These are phyloP conservation scores for Sisymbrium irio DNA, from an alignment of 345 rosid species.

Conservation along the genomic window DNA sequence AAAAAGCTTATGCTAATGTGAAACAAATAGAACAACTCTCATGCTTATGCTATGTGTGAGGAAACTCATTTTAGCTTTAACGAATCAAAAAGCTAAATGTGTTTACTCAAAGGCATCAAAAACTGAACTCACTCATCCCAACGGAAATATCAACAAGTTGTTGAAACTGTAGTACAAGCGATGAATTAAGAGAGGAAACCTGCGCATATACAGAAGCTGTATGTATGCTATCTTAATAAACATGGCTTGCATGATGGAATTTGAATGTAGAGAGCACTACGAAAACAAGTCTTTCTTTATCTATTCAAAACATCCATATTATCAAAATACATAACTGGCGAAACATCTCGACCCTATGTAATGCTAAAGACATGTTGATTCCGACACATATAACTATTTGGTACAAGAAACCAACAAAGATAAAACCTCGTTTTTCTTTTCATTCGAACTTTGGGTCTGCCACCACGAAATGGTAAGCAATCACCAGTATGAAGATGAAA, in stretches of 20 bases:
- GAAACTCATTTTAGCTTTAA: background rate
- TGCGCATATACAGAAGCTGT: background rate
- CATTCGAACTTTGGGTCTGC: conserved; percentile 75
- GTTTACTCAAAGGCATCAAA: conserved; percentile 1
- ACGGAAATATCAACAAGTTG: background rate
- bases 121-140: background rate
- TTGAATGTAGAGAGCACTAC: background rate
- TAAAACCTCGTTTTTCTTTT: too few relatives aligned
- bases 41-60: background rate
- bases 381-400: background rate
- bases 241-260: background rate
- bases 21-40: too few relatives aligned
- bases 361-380: conserved; percentile 8
- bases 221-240: background rate
- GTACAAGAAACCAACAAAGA: conserved; percentile 15
- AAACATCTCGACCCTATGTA: conserved; percentile 7
- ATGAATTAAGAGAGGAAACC: background rate
- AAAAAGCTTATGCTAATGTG: too few relatives aligned
- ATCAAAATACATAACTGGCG: conserved; percentile 6
- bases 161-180: background rate
- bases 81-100: background rate
- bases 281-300: conserved; percentile 1
- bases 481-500: conserved; percentile 64
- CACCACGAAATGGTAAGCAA: conserved; percentile 72
- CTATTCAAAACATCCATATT: background rate